A percentile compares a stretch with the other conserved stretches of the same genome.
Evolutionary conservation across 495 filamentous ascomycete genomes (phyloP).

Genomic region (Penicillium pulvis): DNA sequence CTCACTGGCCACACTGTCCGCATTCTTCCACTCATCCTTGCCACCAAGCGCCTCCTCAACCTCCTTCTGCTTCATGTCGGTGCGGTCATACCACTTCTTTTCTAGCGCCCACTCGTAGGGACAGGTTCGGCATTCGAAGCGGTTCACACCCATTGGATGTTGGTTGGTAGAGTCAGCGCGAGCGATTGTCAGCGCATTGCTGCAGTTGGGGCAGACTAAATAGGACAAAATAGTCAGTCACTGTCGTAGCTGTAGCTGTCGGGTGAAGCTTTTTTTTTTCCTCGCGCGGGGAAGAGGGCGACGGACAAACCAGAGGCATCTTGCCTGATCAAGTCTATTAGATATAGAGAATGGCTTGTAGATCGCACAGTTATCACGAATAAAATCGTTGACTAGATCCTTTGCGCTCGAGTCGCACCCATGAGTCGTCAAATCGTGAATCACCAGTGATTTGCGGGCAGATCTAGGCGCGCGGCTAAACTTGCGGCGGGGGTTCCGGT

Average conservation of each 20-base stretch:
- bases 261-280: not conserved
- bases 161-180: constrained; percentile 52
- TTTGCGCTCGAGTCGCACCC: constrained; percentile 3
- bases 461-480: constrained; percentile 33
- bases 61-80: constrained; percentile 71
- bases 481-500: constrained; percentile 19
- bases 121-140: constrained; percentile 91
- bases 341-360: not conserved
- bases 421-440: constrained; percentile 7
- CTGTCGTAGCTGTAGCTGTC: not conserved
- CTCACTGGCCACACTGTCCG: constrained; percentile 71
- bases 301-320: constrained; percentile 50
- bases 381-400: not conserved
- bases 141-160: constrained; percentile 58
- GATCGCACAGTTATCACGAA: not conserved
- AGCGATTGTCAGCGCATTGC: constrained; percentile 79
- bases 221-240: constrained; percentile 22
- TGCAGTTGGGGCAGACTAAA: constrained; percentile 89
- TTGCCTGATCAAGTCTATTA: constrained; percentile 12
- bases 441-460: constrained; percentile 13
- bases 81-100: constrained; percentile 73
- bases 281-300: constrained; percentile 3
- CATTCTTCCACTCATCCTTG: constrained; percentile 83
- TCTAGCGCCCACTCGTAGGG: constrained; percentile 82
- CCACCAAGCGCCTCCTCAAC: constrained; percentile 92